Percentiles rank a stretch among this genome's conserved stretches.
phyloP scores from a whole-genome alignment of 2,329 filamentous ascomycete genomes.

The Cercospora sp. region DNA sequence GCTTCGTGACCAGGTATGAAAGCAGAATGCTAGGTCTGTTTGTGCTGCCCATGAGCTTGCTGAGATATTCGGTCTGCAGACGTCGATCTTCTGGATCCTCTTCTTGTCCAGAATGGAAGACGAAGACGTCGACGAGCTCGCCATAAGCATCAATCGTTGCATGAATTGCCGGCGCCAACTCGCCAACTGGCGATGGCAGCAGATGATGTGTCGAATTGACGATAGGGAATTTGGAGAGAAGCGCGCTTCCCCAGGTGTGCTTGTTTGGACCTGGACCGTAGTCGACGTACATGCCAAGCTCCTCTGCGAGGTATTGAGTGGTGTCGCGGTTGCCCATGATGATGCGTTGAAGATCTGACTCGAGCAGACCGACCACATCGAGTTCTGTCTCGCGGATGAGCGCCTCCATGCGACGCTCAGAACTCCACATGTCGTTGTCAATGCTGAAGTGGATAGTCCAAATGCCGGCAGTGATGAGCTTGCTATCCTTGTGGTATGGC shows the following conservation, averaged over 20 bases:
- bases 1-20: slow-evolving; percentile 88
- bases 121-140: slow-evolving; percentile 85
- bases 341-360: slow-evolving; percentile 91
- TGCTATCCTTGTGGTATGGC: slow-evolving; percentile 84
- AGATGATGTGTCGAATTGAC: slow-evolving; percentile 95
- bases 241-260: slow-evolving; percentile 92
- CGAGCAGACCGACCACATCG: slow-evolving; percentile 93
- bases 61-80: slow-evolving; percentile 80
- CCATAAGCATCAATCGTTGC: slow-evolving; percentile 95
- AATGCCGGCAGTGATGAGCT: slow-evolving; percentile 88
- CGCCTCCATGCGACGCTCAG: slow-evolving; percentile 85
- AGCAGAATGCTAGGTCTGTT: slow-evolving; percentile 80
- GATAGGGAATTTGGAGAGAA: slow-evolving; percentile 97
- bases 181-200: slow-evolving; percentile 87
- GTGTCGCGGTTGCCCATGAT: slow-evolving; percentile 99
- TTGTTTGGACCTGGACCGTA: slow-evolving; percentile 97
- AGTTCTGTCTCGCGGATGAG: slow-evolving; percentile 75
- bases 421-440: slow-evolving; percentile 99
- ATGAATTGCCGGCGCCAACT: slow-evolving; percentile 92
- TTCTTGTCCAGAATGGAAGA: slow-evolving; percentile 98
- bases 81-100: slow-evolving; percentile 91
- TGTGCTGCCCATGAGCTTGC: slow-evolving; percentile 82
- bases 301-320: slow-evolving; percentile 91
- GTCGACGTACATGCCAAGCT: slow-evolving; percentile 98
- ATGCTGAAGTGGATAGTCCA: slow-evolving; percentile 99